A percentile compares a stretch with the other conserved stretches of the same genome.
These are phyloP conservation scores for Rhytidhysteron rufulum DNA, from an alignment of 2,329 filamentous ascomycete species.

Conservation along the genomic window DNA sequence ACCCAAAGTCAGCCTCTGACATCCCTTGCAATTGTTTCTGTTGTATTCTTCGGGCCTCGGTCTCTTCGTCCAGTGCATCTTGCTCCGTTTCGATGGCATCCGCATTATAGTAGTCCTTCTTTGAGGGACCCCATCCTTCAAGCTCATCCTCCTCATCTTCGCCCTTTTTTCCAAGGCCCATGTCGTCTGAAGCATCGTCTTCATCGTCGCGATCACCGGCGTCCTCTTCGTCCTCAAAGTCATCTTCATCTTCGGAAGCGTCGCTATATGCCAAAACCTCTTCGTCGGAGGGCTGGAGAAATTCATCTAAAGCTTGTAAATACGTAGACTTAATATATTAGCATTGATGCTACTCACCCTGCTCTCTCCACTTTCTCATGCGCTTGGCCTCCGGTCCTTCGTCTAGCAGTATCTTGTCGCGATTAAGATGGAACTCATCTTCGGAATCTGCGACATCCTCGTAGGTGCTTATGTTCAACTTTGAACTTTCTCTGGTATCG, in stretches of 20 bases:
- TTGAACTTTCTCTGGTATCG: constrained; percentile 42
- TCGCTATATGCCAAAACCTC: constrained; percentile 56
- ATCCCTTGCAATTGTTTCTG: constrained; percentile 87
- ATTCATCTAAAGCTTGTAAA: constrained; percentile 44
- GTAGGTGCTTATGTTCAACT: constrained; percentile 58
- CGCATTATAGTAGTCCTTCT: constrained; percentile 88
- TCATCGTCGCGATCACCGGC: constrained; percentile 31
- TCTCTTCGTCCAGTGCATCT: constrained; percentile 85
- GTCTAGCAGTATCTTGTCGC: constrained; percentile 82
- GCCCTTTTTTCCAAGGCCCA: constrained; percentile 13
- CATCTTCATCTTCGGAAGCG: constrained; percentile 43
- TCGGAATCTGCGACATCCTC: constrained; percentile 90
- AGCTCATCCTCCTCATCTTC: constrained; percentile 54
- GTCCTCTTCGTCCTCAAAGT: constrained; percentile 35
- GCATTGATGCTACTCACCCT: constrained; percentile 42
- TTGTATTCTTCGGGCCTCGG: constrained; percentile 81
- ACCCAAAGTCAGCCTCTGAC: constrained; percentile 87
- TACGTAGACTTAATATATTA: constrained; percentile 6
- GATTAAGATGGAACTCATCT: constrained; percentile 85
- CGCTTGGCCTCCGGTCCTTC: constrained; percentile 77
- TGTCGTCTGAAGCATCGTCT: constrained; percentile 10
- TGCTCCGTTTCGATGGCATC: constrained; percentile 69
- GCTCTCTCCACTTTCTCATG: constrained; percentile 64
- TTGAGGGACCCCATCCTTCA: constrained; percentile 82
- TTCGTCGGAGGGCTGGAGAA: constrained; percentile 58